A percentile compares a stretch with the other conserved stretches of the same genome.
phyloP scores from a whole-genome alignment of 1,284 basidiomycete genomes.

The Irpex sp. region DNA sequence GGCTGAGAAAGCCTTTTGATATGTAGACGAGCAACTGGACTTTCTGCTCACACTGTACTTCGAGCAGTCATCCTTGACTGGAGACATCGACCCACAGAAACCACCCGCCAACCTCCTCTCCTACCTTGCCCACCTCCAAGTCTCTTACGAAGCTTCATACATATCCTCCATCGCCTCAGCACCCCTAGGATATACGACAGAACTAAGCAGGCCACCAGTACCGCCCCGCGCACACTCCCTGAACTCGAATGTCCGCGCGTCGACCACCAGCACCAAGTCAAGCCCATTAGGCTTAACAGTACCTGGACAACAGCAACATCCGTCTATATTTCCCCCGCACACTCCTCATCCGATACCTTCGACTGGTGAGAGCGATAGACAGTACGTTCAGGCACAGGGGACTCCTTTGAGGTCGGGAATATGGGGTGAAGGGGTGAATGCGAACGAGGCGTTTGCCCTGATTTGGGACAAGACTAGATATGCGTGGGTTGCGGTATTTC shows the following conservation, averaged over 20 bases:
- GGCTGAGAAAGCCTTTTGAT: no score
- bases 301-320: constrained; percentile 31
- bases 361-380: constrained; percentile 62
- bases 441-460: constrained; percentile 53
- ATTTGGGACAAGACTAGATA: constrained; percentile 55
- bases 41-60: constrained; percentile 48
- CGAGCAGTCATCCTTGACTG: constrained; percentile 29
- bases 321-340: constrained; percentile 67
- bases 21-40: constrained; percentile 69
- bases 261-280: constrained; percentile 24
- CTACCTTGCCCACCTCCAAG: constrained; percentile 69
- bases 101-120: constrained; percentile 58
- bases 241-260: neutral
- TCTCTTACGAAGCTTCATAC: constrained; percentile 79
- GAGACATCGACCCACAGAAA: constrained; percentile 27
- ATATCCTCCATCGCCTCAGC: constrained; percentile 45
- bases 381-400: constrained; percentile 76
- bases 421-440: constrained; percentile 56
- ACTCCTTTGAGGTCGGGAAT: constrained; percentile 64
- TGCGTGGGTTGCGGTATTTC: constrained; percentile 75
- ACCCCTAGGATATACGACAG: constrained; percentile 13
- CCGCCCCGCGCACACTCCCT: constrained; percentile 26
- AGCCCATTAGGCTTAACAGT: constrained; percentile 18
- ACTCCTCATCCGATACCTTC: constrained; percentile 76
- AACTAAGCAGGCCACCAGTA: constrained; percentile 17